A percentile compares a stretch with the other conserved stretches of the same genome.
Conservation (phyloP, 176 grass and related monocot genomes). For the Bonia amplexicaulis region DNA sequence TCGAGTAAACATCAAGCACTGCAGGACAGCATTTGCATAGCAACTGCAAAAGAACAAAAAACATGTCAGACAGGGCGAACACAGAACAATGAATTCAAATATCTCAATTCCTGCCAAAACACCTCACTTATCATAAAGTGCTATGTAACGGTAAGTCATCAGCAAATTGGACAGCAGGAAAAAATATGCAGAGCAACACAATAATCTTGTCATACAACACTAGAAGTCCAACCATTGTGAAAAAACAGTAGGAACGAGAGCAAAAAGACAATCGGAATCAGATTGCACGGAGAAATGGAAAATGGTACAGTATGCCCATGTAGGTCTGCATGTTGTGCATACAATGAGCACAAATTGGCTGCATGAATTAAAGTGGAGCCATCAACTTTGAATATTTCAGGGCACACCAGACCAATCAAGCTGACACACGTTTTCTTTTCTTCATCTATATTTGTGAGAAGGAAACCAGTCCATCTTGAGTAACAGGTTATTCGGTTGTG, state of each 20-base stretch:
- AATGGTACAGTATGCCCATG: not conserved
- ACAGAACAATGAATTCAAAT: constrained; percentile 9
- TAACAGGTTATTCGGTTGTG: not conserved
- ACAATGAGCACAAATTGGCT: not conserved
- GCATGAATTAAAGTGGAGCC: not conserved
- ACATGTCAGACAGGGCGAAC: constrained; percentile 13
- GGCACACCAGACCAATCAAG: constrained; percentile 12
- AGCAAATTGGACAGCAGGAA: not conserved
- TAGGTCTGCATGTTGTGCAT: not conserved
- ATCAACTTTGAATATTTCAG: constrained; percentile 4
- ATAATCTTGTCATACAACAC: not conserved
- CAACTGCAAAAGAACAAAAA: constrained; percentile 53
- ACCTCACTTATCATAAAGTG: not conserved
- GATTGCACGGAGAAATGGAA: constrained; percentile 14
- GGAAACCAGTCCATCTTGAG: not conserved
- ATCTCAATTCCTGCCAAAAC: constrained; percentile 13
- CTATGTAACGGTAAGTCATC: not conserved
- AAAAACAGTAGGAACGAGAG: constrained; percentile 31
- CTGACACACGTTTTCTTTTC: constrained; percentile 8
- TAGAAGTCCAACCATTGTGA: constrained; percentile 17
- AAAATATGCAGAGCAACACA: not conserved
- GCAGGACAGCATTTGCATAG: constrained; percentile 95
- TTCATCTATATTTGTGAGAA: constrained; percentile 17
- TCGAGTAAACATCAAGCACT: constrained; percentile 89
- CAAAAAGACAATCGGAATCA: constrained; percentile 35